Percentiles rank a stretch among this genome's conserved stretches.
phyloP scores from a whole-genome alignment of 768 basidiomycete genomes.

The Tubosaeta brunneosetosa region DNA sequence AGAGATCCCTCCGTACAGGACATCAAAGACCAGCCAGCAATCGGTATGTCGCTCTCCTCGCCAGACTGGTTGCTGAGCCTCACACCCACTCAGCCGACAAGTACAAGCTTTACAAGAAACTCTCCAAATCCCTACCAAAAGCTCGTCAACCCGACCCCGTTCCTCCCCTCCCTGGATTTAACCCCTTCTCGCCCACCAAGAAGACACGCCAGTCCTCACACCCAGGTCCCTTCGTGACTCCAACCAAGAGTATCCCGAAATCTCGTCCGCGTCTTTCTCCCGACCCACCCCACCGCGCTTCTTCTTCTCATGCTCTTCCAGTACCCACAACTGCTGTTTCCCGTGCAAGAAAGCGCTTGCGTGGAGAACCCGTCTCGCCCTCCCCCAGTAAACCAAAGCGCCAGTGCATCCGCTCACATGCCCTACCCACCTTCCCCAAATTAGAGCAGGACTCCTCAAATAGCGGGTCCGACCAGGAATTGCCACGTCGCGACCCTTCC shows the following conservation, averaged over 20 bases:
- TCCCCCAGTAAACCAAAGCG: constrained; percentile 77
- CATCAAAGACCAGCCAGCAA: constrained; percentile 54
- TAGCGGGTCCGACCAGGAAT: constrained; percentile 33
- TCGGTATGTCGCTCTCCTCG: constrained; percentile 47
- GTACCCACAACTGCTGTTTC: constrained; percentile 44
- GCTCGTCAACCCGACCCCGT: constrained; percentile 50
- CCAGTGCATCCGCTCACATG: constrained; percentile 47
- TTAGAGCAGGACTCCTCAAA: constrained; percentile 24
- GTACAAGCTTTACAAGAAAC: constrained; percentile 78
- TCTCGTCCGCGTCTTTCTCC: constrained; percentile 27
- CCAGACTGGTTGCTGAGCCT: constrained; percentile 5
- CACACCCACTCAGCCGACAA: constrained; percentile 52
- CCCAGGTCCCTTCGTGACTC: constrained; percentile 46
- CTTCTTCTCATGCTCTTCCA: constrained; percentile 14
- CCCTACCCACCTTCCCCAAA: constrained; percentile 35
- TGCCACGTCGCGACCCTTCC: constrained; percentile 27
- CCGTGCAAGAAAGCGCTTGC: constrained; percentile 73
- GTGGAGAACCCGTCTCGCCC: constrained; percentile 80
- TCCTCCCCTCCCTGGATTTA: constrained; percentile 52
- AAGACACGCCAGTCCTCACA: constrained; percentile 26
- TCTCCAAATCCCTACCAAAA: constrained; percentile 51
- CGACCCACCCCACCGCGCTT: constrained; percentile 38
- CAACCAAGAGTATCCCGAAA: constrained; percentile 34
- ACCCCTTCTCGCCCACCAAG: constrained; percentile 79
- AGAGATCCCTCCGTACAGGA: constrained; percentile 65